Evolutionary conservation across 139 green algal genomes (phyloP), one percentile per base, ranked within the genome.

Genomic region (Edaphochlamys debaryana): DNA sequence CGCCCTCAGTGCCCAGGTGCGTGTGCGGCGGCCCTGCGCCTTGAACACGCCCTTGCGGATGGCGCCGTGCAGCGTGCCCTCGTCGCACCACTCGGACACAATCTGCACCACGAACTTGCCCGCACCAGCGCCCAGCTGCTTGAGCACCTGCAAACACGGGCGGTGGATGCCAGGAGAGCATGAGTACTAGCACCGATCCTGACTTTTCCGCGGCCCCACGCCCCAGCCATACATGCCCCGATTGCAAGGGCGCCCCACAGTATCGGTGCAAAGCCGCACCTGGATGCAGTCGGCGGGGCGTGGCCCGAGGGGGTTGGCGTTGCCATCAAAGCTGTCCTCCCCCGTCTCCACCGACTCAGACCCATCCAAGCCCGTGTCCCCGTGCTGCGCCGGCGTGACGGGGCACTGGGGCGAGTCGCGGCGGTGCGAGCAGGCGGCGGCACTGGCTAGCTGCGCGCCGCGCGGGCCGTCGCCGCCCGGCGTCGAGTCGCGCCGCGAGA

Each of bases 71-170:
- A 54, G 45, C 45, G 45, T 54, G 45, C 45, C 45, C 45, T 75
- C 77, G 77, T 83, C 77, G 45, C 64, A 74, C 63, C 64, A 83
- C 77, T 83, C 77, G 45, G 54, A 60, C 36, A 83, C 45, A 9
- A 83, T 75, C 42, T 67, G 64, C 23, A 75, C 32, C 32, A 83
- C 77, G 77, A 58, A 67, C 77, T 83, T 83, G 77, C 77, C 77
- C 19, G 77, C 42, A 13, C 34, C 48, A 2, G 77, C 77, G 48
- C 77, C 64, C 77, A 83, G 77, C 32, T 75, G 64, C 48, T 38
- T 38, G 1, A 83, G 77, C 48, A 83, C 29, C 6, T 23, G 19
- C 60, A 63, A 0, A 30, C 75, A 64, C n/a, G n/a, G n/a, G n/a
- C n/a, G n/a, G n/a, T n/a, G n/a, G n/a, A n/a, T n/a, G n/a, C n/a